phyloP scores from a whole-genome alignment of 1,139 yeast species.

The Geotrichum siamense region DNA sequence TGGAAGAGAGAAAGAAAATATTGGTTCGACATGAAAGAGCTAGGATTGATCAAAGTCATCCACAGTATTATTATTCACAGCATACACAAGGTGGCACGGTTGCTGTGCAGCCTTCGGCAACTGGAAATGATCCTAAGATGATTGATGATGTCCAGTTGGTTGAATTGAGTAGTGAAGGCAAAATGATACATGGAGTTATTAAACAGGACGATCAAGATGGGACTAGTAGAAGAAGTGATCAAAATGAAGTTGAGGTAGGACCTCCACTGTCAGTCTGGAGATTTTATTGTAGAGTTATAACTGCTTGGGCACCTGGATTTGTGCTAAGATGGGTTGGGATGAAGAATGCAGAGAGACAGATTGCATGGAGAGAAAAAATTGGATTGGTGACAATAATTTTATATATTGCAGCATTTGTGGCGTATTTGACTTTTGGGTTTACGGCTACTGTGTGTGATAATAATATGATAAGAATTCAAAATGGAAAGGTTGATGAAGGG shows the following conservation, averaged over 20 bases:
- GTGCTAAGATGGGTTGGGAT: constrained; percentile 62
- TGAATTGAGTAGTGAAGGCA: background rate
- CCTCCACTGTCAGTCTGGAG: constrained; percentile 54
- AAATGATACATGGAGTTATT: background rate
- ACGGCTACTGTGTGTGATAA: constrained; percentile 63
- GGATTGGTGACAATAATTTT: constrained; percentile 65
- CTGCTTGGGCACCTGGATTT: constrained; percentile 86
- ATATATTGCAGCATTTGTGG: constrained; percentile 61
- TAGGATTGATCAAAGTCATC: constrained; percentile 53
- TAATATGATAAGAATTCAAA: constrained; percentile 43
- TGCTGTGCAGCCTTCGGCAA: constrained; percentile 49
- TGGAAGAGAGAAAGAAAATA: constrained; percentile 47
- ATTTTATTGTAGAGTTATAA: constrained; percentile 61
- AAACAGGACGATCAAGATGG: background rate
- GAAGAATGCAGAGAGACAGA: constrained; percentile 60
- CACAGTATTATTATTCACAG: constrained; percentile 68
- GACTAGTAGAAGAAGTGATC: background rate
- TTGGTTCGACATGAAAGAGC: constrained; percentile 75
- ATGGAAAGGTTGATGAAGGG: constrained; percentile 48
- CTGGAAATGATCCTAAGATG: constrained; percentile 54
- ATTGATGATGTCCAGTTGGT: constrained; percentile 9
- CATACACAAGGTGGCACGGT: constrained; percentile 50
- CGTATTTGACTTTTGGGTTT: constrained; percentile 78
- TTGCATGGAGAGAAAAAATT: constrained; percentile 90
- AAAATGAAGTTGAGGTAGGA: background rate